Conservation (phyloP, 2,329 filamentous ascomycete genomes). For the Celoporthe dispersa region DNA sequence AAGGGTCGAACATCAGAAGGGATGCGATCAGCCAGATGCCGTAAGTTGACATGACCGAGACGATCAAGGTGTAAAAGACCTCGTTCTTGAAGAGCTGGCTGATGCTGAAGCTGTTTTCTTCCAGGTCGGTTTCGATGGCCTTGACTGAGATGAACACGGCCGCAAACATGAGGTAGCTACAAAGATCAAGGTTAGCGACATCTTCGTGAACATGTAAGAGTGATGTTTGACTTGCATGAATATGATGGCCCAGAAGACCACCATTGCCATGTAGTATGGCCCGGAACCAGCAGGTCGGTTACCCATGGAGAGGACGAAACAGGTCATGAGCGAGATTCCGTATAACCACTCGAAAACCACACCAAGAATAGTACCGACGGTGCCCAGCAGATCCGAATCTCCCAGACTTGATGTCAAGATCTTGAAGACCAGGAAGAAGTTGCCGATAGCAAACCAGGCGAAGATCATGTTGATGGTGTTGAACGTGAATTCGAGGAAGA, state of each 20-base stretch:
- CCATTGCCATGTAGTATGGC: slow-evolving; percentile 93
- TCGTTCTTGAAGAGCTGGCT: slow-evolving; percentile 80
- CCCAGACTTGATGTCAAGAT: slow-evolving; percentile 90
- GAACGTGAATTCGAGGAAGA: slow-evolving; percentile 92
- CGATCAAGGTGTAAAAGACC: slow-evolving; percentile 90
- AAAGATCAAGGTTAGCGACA: slow-evolving; percentile 31
- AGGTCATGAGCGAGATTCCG: slow-evolving; percentile 86
- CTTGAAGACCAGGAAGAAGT: slow-evolving; percentile 99
- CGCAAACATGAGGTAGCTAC: slow-evolving; percentile 89
- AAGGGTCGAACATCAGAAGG: slow-evolving; percentile 94
- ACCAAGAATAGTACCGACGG: slow-evolving; percentile 77
- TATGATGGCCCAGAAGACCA: slow-evolving; percentile 96
- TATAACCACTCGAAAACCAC: slow-evolving; percentile 97
- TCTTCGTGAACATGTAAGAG: background rate
- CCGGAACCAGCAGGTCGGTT: slow-evolving; percentile 95
- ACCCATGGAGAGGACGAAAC: slow-evolving; percentile 91
- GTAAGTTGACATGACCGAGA: slow-evolving; percentile 91
- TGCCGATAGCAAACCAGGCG: slow-evolving; percentile 97
- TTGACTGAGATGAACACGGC: slow-evolving; percentile 92
- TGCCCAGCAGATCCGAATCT: slow-evolving; percentile 69
- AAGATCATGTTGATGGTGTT: slow-evolving; percentile 97
- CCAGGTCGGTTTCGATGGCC: slow-evolving; percentile 75
- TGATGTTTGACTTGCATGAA: slow-evolving; percentile 70
- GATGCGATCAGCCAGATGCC: slow-evolving; percentile 91
- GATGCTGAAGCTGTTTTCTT: slow-evolving; percentile 68